Conservation (phyloP, 192 early-diverging fungal species). For the Backusella tarrabulga region DNA sequence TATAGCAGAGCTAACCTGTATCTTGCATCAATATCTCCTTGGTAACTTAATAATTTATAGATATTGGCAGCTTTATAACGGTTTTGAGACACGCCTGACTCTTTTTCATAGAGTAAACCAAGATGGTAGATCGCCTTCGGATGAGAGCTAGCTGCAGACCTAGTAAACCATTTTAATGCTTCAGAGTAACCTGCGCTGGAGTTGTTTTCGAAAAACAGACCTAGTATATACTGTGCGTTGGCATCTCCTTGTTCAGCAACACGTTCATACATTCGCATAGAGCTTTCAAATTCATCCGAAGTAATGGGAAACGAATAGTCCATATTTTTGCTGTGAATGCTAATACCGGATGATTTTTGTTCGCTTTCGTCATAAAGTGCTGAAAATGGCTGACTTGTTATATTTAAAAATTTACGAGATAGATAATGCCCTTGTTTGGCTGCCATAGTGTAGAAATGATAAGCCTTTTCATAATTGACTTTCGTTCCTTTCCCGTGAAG, state of each 20-base stretch:
- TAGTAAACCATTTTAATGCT: not conserved
- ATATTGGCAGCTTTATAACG: not conserved
- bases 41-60: not conserved
- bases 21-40: not conserved
- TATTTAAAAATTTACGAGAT: not conserved
- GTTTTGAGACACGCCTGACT: not conserved
- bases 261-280: not conserved
- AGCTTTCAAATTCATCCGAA: not conserved
- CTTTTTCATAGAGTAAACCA: conserved; percentile 1
- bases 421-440: not conserved
- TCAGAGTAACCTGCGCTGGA: not conserved
- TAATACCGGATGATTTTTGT: not conserved
- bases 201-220: not conserved
- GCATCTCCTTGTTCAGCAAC: not conserved
- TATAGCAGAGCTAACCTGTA: not conserved
- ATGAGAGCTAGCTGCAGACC: not conserved
- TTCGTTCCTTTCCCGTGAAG: not conserved
- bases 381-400: not conserved
- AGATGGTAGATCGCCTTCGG: not conserved
- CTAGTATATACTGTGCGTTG: not conserved
- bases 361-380: not conserved
- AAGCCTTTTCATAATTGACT: not conserved
- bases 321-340: not conserved
- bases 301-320: not conserved
- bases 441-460: not conserved